A percentile compares a stretch with the other conserved stretches of the same genome.
Evolutionary conservation across 306 rosid species (phyloP).

Genomic region (Rosa persica): DNA sequence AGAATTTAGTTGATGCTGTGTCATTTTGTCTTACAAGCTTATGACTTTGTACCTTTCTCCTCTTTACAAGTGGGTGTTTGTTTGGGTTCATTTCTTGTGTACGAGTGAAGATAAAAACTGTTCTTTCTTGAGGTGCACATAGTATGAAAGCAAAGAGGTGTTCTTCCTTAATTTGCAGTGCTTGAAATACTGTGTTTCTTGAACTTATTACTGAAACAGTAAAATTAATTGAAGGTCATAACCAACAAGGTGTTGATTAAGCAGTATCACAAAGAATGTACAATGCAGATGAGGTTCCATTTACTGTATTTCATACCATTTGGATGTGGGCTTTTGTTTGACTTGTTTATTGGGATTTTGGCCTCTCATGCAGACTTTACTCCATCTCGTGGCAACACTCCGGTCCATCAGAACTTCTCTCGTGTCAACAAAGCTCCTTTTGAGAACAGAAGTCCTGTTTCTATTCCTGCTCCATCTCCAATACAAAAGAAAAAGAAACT

Average conservation of each 20-base stretch:
- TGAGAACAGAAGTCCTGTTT: slow-evolving; percentile 33
- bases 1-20: slow-evolving; percentile 31
- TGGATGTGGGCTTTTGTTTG: not conserved
- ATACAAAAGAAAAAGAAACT: slow-evolving; percentile 61
- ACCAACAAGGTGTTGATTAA: not conserved
- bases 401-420: slow-evolving; percentile 50
- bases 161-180: not conserved
- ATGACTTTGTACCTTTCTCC: not conserved
- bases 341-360: slow-evolving; percentile 21
- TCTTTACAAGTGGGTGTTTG: not conserved
- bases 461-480: slow-evolving; percentile 48
- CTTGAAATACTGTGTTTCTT: not conserved
- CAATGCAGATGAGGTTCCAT: slow-evolving; percentile 8
- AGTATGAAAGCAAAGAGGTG: not conserved
- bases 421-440: slow-evolving; percentile 33
- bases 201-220: not conserved
- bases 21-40: slow-evolving; percentile 25
- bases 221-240: not conserved
- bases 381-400: slow-evolving; percentile 83
- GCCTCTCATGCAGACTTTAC: slow-evolving; percentile 57
- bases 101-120: not conserved
- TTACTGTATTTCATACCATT: not conserved
- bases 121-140: not conserved
- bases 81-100: not conserved
- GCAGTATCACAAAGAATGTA: slow-evolving; percentile 2